Evolutionary conservation across 2,329 filamentous ascomycete species (phyloP).

Genomic region (Fusarium newnesense): DNA sequence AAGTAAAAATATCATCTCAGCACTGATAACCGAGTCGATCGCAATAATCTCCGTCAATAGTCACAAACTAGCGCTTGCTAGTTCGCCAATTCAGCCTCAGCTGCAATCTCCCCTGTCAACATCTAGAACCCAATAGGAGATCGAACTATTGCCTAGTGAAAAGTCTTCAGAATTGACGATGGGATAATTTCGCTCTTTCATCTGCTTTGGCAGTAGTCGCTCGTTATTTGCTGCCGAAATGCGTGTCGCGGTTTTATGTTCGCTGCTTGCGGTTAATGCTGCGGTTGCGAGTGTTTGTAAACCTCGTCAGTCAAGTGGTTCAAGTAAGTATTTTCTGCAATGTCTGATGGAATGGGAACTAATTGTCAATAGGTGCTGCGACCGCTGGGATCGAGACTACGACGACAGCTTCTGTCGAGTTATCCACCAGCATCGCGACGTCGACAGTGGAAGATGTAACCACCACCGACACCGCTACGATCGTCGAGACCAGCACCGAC

Average conservation of each 20-base stretch:
- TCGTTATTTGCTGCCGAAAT: not conserved
- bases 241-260: not conserved
- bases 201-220: not conserved
- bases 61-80: not conserved
- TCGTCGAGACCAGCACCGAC: not conserved
- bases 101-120: not conserved
- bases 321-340: not conserved
- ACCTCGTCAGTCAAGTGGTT: not conserved
- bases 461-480: rapidly evolving
- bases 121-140: not conserved
- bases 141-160: not conserved
- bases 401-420: not conserved
- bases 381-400: not conserved
- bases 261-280: not conserved
- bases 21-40: not conserved
- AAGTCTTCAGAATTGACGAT: not conserved
- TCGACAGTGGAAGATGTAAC: not conserved
- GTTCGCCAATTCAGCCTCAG: not conserved
- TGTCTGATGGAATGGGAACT: rapidly evolving
- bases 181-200: rapidly evolving
- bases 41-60: not conserved
- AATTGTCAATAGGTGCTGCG: not conserved
- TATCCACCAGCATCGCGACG: not conserved
- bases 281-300: not conserved
- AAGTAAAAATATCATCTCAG: not conserved